A percentile compares a stretch with the other conserved stretches of the same genome.
phyloP scores from a whole-genome alignment of 2,329 filamentous ascomycete genomes.

The Colletotrichum navitas region DNA sequence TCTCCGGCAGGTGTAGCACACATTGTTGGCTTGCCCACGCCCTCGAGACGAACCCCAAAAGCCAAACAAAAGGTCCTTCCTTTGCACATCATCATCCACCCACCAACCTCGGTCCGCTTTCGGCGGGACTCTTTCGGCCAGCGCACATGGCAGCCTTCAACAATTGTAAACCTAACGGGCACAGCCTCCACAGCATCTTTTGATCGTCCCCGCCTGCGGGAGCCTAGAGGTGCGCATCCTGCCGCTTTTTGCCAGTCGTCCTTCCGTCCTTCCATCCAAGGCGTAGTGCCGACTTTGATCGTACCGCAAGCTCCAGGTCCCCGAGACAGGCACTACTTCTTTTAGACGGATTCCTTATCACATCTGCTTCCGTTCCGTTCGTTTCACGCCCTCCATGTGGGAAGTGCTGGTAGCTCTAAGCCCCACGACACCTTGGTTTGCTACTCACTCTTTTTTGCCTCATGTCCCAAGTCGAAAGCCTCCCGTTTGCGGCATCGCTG shows the following conservation, averaged over 20 bases:
- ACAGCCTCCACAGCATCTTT: slow-evolving; percentile 38
- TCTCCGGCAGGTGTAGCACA: slow-evolving; percentile 15
- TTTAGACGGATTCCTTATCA: background rate
- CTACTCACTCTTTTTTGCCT: background rate
- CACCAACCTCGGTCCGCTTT: slow-evolving; percentile 24
- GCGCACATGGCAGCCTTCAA: slow-evolving; percentile 39
- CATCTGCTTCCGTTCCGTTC: background rate
- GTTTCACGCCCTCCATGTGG: slow-evolving; percentile 38
- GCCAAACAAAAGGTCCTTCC: slow-evolving; percentile 26
- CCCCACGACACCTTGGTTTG: slow-evolving; percentile 16
- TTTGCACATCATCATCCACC: background rate
- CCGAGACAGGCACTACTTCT: slow-evolving; percentile 16
- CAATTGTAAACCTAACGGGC: slow-evolving; percentile 28
- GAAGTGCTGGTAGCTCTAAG: slow-evolving; percentile 11
- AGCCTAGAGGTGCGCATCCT: background rate
- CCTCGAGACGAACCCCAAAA: background rate
- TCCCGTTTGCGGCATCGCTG: slow-evolving; percentile 39
- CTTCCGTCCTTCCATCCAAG: background rate
- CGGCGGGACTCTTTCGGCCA: slow-evolving; percentile 33
- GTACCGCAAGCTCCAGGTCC: slow-evolving; percentile 35
- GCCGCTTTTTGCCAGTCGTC: slow-evolving; percentile 7
- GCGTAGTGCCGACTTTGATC: slow-evolving; percentile 7
- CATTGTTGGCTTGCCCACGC: slow-evolving; percentile 17
- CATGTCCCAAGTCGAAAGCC: slow-evolving; percentile 14
- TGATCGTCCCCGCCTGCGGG: slow-evolving; percentile 26